Evolutionary conservation across 2,329 filamentous ascomycete genomes (phyloP), one percentile per base, ranked within the genome.

Genomic region (Colletotrichum sp.): DNA sequence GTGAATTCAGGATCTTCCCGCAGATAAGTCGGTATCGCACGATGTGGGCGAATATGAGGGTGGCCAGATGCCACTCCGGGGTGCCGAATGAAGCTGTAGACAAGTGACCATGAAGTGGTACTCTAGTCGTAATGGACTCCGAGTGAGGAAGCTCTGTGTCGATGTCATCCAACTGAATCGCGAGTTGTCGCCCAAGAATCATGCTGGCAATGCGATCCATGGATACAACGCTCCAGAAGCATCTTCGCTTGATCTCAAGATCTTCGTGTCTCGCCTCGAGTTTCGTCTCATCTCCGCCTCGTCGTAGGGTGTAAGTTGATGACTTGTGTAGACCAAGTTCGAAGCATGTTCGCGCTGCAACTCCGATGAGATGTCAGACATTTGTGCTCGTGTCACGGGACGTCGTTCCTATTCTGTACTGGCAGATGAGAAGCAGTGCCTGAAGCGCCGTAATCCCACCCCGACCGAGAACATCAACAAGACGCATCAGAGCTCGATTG

Each of bases 311-410:
- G 70, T 86, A 87, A 0, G 81, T 81, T 2, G 84, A 80, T 16
- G 85, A 84, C 32, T 84, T 82, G 72, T 87, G 86, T 0, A 87
- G 76, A 0, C 86, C 86, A 63, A 87, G 80, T 67, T 86, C 85
- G 22, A 86, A 79, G 67, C 85, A 85, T 34, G 85, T 86, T 8
- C 85, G 80, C 1, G 84, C 84, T 2, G 86, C 85, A 9, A 86
- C 83, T 0, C 86, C 85, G 15, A 87, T 85, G 4, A 87, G 81
- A 76, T 88, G 86, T 86, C 86, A 88, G 32, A 88, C 83, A 68
- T 85, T 86, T 2, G 83, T 82, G 0, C 83, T 83, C 1, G 82
- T 82, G 32, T 86, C 82, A 25, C 83, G 84, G 0, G 85, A 83
- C 0, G 84, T 85, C 3, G 83, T 87, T 0, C 84, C 83, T 78